Evolutionary conservation across 495 filamentous ascomycete genomes (phyloP).

Genomic region (Hapsidospora chrysogenum): DNA sequence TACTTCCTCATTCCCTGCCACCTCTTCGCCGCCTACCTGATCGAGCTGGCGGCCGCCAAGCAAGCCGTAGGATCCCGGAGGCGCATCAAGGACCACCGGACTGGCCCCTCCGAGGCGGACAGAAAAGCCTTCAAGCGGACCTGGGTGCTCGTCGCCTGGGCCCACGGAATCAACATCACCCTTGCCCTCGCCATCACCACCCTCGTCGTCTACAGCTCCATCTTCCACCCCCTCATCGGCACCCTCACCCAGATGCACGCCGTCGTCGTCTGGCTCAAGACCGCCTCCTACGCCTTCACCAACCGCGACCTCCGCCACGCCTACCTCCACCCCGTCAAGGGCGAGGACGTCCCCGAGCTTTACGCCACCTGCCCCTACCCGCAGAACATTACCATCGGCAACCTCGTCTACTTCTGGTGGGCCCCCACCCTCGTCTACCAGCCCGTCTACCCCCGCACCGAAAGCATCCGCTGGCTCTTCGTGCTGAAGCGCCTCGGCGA

Average conservation of each 20-base stretch:
- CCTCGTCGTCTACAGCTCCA: constrained; percentile 68
- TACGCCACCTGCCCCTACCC: constrained; percentile 82
- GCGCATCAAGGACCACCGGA: constrained; percentile 33
- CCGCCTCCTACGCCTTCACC: constrained; percentile 86
- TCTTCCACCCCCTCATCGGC: constrained; percentile 87
- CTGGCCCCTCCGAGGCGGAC: constrained; percentile 36
- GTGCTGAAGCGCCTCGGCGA: constrained; percentile 70
- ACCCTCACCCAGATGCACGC: constrained; percentile 82
- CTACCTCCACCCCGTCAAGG: constrained; percentile 50
- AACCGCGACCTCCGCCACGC: constrained; percentile 90
- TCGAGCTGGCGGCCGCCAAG: constrained; percentile 65
- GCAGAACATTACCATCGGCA: constrained; percentile 68
- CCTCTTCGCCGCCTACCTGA: constrained; percentile 72
- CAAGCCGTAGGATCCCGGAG: constrained; percentile 53
- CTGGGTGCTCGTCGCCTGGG: constrained; percentile 61
- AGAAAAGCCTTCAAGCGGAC: constrained; percentile 45
- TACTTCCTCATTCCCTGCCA: constrained; percentile 80
- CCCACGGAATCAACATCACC: constrained; percentile 70
- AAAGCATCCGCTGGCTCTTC: constrained; percentile 67
- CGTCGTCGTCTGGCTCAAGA: constrained; percentile 91
- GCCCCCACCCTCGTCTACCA: constrained; percentile 94
- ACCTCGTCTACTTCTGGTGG: constrained; percentile 91
- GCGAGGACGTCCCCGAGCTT: constrained; percentile 53
- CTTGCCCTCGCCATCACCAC: constrained; percentile 69
- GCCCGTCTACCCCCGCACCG: constrained; percentile 77